phyloP scores from a whole-genome alignment of 1,139 yeast genomes.

The Debaryomyces coudertii region DNA sequence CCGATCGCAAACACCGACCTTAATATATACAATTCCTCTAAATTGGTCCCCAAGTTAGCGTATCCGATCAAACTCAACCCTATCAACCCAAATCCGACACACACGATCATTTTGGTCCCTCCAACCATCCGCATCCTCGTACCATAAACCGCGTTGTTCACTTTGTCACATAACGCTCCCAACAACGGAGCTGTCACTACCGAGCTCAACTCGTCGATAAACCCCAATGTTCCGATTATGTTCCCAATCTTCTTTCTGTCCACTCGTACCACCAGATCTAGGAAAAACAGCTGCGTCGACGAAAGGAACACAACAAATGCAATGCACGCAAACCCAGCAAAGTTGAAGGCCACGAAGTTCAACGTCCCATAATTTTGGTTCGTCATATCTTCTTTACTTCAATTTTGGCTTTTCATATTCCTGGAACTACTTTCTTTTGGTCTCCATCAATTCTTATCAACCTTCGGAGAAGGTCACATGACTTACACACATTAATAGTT shows the following conservation, averaged over 20 bases:
- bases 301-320: constrained; percentile 67
- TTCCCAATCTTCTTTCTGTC: constrained; percentile 50
- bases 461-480: constrained; percentile 5
- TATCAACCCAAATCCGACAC: constrained; percentile 49
- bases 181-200: constrained; percentile 61
- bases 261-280: constrained; percentile 57
- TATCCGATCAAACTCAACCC: constrained; percentile 54
- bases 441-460: background rate
- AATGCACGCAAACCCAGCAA: constrained; percentile 53
- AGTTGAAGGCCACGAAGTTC: constrained; percentile 29
- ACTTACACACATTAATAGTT: background rate
- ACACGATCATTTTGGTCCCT: constrained; percentile 59
- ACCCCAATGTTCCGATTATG: constrained; percentile 62
- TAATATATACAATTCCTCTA: constrained; percentile 51
- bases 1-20: constrained; percentile 66
- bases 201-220: constrained; percentile 62
- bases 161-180: constrained; percentile 65
- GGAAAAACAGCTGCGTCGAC: constrained; percentile 69
- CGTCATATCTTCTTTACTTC: background rate
- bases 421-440: background rate
- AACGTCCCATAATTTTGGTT: constrained; percentile 17
- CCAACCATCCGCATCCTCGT: constrained; percentile 18
- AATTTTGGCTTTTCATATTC: background rate
- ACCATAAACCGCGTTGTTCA: constrained; percentile 24
- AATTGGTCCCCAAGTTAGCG: constrained; percentile 32